Conservation (phyloP, 75 land plant genomes). For the Selaginella tamariscina region DNA sequence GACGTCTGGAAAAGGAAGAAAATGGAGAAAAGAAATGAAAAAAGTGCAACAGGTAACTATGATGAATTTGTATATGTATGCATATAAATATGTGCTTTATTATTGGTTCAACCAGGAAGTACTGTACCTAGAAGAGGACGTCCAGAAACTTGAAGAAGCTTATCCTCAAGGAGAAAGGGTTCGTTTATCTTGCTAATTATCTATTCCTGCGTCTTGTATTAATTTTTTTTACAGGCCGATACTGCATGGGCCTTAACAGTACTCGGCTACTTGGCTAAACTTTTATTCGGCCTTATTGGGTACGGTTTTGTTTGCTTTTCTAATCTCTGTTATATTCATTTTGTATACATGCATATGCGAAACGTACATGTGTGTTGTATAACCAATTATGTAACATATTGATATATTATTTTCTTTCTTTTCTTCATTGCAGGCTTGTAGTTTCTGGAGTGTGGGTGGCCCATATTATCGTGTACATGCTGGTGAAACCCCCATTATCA, state of each 20-base stretch:
- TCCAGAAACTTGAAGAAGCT: conserved; percentile 81
- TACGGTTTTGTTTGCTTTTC: no score
- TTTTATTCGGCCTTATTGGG: conserved; percentile 81
- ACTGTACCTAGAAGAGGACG: conserved; percentile 80
- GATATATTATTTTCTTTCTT: background rate
- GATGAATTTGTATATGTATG: background rate
- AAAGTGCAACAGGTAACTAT: conserved; percentile 72
- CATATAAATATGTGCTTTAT: background rate
- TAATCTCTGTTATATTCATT: no score
- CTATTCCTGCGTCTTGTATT: background rate
- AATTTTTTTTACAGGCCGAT: conserved; percentile 60
- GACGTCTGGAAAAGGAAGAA: conserved; percentile 75
- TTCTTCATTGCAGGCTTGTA: conserved; percentile 43
- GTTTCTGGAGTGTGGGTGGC: conserved; percentile 88
- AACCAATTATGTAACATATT: no score
- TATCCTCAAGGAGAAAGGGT: conserved; percentile 99
- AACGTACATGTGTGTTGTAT: no score
- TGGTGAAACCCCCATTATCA: conserved; percentile 71
- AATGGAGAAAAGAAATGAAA: conserved; percentile 92
- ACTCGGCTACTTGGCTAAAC: conserved; percentile 70
- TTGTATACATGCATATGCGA: background rate
- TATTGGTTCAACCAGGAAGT: conserved; percentile 49
- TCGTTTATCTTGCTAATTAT: background rate
- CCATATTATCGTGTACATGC: conserved; percentile 83
- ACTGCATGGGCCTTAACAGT: conserved; percentile 91